Evolutionary conservation across 129 eudicot genomes (phyloP).

Genomic region (Chrysanthemum lavandulifolium): DNA sequence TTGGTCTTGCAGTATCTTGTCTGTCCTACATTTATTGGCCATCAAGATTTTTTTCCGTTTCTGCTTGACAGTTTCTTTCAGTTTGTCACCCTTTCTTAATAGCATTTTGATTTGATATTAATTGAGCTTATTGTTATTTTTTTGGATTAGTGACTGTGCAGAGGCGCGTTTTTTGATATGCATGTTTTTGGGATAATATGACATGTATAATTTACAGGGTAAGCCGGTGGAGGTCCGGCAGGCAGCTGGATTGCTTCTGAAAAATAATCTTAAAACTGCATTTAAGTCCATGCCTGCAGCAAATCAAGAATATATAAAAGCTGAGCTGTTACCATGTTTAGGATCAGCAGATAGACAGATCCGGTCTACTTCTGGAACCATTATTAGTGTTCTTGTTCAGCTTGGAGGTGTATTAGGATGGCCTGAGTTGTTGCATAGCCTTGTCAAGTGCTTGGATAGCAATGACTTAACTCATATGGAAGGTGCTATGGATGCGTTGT

Average conservation of each 20-base stretch:
- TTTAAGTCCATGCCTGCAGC: constrained; percentile 61
- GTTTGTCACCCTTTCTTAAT: not conserved
- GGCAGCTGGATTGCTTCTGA: constrained; percentile 94
- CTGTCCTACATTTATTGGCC: no score
- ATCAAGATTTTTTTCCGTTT: no score
- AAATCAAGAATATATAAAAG: constrained; percentile 82
- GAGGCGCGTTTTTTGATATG: constrained; percentile 18
- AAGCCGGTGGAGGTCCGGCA: constrained; percentile 90
- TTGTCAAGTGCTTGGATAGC: constrained; percentile 84
- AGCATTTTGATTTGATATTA: constrained; percentile 4
- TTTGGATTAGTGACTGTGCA: constrained; percentile 20
- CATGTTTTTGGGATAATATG: constrained; percentile 20
- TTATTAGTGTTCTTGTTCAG: constrained; percentile 81
- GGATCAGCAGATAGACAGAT: constrained; percentile 84
- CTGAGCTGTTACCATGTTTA: constrained; percentile 81
- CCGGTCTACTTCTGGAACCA: constrained; percentile 90
- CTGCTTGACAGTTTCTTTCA: not conserved
- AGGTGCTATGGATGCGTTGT: constrained; percentile 99
- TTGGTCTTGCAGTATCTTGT: no score
- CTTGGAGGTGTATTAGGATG: constrained; percentile 79
- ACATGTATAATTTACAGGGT: constrained; percentile 50
- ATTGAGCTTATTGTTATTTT: constrained; percentile 16
- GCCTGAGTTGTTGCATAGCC: constrained; percentile 81
- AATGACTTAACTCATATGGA: constrained; percentile 79
- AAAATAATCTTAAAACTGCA: constrained; percentile 74